phyloP scores from a whole-genome alignment of 441 rosid species.

The Bruguiera hainesii region DNA sequence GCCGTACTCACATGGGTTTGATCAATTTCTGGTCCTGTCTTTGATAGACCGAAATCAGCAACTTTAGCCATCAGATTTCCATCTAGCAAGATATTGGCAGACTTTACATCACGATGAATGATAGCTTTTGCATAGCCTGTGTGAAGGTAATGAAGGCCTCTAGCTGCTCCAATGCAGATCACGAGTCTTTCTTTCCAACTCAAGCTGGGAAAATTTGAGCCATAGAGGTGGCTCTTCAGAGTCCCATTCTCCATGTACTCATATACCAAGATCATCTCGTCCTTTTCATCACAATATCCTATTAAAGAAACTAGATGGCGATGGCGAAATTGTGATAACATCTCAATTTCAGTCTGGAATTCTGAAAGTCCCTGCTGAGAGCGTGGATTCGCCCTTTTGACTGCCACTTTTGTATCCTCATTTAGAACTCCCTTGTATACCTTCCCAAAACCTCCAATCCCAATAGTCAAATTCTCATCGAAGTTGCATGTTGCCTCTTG shows the following conservation, averaged over 20 bases:
- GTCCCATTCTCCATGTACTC: conserved; percentile 94
- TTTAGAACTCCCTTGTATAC: conserved; percentile 78
- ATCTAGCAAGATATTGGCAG: conserved; percentile 88
- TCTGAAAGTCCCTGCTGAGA: conserved; percentile 96
- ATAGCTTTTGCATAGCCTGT: conserved; percentile 92
- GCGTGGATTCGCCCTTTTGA: conserved; percentile 85
- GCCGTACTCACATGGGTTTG: conserved; percentile 97
- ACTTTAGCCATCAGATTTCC: conserved; percentile 94
- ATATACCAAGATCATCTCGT: conserved; percentile 87
- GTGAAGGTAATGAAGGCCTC: conserved; percentile 96
- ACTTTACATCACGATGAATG: conserved; percentile 93
- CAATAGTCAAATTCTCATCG: conserved; percentile 77
- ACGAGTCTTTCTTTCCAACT: conserved; percentile 57
- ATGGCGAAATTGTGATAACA: conserved; percentile 93
- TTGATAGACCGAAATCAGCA: conserved; percentile 92
- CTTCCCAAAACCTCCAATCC: conserved; percentile 95
- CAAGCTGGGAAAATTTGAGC: conserved; percentile 6
- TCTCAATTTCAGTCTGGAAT: conserved; percentile 87
- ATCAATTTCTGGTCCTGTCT: conserved; percentile 89
- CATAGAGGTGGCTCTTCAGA: conserved; percentile 13
- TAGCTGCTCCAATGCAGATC: conserved; percentile 83
- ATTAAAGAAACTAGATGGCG: conserved; percentile 89
- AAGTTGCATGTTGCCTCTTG: conserved; percentile 87
- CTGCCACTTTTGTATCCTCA: conserved; percentile 80
- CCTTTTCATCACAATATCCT: conserved; percentile 90